Conservation (phyloP, 257 asterid species). For the Solanum raphanifolium region DNA sequence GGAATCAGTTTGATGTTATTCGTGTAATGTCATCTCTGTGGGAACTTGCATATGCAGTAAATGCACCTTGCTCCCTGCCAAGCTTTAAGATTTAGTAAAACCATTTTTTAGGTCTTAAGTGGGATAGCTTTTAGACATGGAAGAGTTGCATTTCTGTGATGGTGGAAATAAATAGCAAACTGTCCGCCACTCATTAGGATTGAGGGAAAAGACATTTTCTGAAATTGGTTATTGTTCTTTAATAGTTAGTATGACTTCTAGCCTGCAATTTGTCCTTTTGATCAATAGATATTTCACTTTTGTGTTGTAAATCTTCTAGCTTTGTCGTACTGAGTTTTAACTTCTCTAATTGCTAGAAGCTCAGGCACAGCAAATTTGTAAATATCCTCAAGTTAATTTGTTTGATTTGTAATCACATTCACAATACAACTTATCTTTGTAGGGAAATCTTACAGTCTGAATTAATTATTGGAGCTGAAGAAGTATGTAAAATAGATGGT, state of each 20-base stretch:
- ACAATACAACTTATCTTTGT: neutral
- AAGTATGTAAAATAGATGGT: constrained; percentile 8
- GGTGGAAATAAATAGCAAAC: neutral
- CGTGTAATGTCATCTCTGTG: neutral
- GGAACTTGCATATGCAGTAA: neutral
- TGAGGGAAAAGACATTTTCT: neutral
- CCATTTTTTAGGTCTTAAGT: neutral
- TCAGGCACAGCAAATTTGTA: neutral
- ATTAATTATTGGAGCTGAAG: constrained; percentile 12
- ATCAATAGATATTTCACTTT: neutral
- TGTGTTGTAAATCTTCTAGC: neutral
- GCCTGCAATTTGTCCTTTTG: neutral
- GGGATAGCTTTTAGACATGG: neutral
- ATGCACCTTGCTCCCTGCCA: neutral
- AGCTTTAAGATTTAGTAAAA: neutral
- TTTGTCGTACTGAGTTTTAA: neutral
- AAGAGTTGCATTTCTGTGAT: neutral
- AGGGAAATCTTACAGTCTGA: constrained; percentile 46
- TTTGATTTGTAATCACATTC: neutral
- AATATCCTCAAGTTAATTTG: neutral
- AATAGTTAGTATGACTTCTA: neutral
- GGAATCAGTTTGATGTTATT: neutral
- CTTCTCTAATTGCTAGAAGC: neutral
- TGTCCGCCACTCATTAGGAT: neutral
- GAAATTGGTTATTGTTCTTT: neutral